phyloP scores from a whole-genome alignment of 768 basidiomycete genomes.

The Saitozyma sp. region DNA sequence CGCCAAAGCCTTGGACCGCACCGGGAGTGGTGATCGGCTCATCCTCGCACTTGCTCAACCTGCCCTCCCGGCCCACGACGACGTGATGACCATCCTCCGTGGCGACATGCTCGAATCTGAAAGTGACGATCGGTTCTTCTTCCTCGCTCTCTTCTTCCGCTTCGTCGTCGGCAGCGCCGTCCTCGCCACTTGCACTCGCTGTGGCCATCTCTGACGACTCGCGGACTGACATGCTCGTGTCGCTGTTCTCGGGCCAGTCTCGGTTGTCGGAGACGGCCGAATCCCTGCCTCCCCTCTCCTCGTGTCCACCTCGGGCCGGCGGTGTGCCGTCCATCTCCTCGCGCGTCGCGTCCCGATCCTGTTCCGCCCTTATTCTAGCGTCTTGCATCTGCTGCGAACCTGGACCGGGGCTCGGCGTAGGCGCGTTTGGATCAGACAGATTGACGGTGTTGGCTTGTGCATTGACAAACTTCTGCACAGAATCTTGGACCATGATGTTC shows the following conservation, averaged over 20 bases:
- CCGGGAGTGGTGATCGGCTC: slow-evolving; percentile 84
- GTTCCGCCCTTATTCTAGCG: too few species aligned
- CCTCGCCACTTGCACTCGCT: slow-evolving; percentile 11
- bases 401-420: slow-evolving; percentile 28
- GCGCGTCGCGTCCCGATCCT: neutral
- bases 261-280: neutral
- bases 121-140: slow-evolving; percentile 58
- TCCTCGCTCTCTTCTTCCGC: slow-evolving; percentile 7
- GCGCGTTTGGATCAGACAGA: slow-evolving; percentile 47
- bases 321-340: neutral
- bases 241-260: slow-evolving; percentile 7
- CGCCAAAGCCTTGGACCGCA: slow-evolving; percentile 79
- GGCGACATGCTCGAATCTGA: slow-evolving; percentile 66
- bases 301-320: neutral
- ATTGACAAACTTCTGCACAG: slow-evolving; percentile 36
- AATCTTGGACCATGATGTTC: neutral
- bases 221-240: neutral
- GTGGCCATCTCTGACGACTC: slow-evolving; percentile 32
- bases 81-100: slow-evolving; percentile 70
- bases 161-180: slow-evolving; percentile 3
- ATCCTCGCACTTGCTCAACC: slow-evolving; percentile 69
- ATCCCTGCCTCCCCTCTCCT: neutral
- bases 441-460: slow-evolving; percentile 42
- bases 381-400: neutral
- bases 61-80: slow-evolving; percentile 69